phyloP scores from a whole-genome alignment of 2,329 filamentous ascomycete species.

The Penicillium frequentans region DNA sequence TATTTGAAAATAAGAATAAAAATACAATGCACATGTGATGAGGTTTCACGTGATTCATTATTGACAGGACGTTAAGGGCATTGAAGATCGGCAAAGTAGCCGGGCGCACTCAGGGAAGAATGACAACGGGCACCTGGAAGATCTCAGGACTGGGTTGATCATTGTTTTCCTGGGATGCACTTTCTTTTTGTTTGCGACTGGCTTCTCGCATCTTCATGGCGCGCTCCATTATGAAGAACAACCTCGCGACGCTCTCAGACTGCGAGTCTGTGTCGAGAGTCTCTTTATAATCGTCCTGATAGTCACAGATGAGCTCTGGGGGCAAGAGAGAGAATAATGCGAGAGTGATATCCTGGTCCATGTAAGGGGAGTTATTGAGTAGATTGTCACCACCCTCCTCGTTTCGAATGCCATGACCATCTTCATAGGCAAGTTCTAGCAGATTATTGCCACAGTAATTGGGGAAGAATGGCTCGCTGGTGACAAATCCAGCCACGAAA shows the following conservation, averaged over 20 bases:
- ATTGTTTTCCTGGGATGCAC: neutral
- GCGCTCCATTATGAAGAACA: constrained; percentile 10
- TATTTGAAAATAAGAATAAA: neutral
- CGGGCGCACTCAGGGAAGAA: constrained; percentile 11
- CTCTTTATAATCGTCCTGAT: constrained; percentile 16
- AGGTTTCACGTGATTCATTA: neutral
- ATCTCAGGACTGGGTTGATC: constrained; percentile 11
- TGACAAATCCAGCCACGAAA: constrained; percentile 41
- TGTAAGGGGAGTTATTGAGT: constrained; percentile 11
- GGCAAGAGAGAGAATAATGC: constrained; percentile 30
- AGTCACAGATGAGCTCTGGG: constrained; percentile 5
- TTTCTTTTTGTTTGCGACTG: constrained; percentile 14
- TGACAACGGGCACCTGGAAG: constrained; percentile 19
- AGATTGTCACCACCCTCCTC: constrained; percentile 7
- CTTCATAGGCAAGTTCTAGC: constrained; percentile 22
- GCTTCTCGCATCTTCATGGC: constrained; percentile 17
- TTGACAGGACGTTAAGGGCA: neutral
- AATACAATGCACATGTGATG: neutral
- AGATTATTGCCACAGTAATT: constrained; percentile 31
- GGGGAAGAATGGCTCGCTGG: constrained; percentile 36
- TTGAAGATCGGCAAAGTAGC: neutral
- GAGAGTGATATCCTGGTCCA: constrained; percentile 19
- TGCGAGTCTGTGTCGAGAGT: constrained; percentile 4
- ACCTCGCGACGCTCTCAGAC: constrained; percentile 5
- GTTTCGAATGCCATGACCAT: constrained; percentile 11